Base-by-base conservation (phyloP, 768 basidiomycete species). In the Boletus patriciae region DNA sequence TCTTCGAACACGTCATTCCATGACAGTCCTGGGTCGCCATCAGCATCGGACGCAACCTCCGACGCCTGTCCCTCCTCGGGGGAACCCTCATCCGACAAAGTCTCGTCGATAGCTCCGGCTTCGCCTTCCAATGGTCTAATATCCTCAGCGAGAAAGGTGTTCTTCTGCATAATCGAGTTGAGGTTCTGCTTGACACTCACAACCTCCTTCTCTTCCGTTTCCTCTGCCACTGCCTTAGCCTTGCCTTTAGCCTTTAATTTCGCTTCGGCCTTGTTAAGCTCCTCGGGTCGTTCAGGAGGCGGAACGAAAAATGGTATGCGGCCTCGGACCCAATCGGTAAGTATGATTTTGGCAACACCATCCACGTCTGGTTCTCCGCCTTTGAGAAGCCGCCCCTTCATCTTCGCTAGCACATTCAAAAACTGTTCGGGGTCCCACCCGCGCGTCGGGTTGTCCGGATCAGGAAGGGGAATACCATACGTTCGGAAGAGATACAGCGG, bases 241-340 rank as follows among this genome's bases (percentile, higher is more conserved):
- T 89, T 90, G 11, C 80, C 81, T 67, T 84, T 83, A 19, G 58
- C 70, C 49, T 77, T 77, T n/a, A 53, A 66, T 44, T 70, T 76
- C 42, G 72, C 73, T 74, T 88, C 88, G 13, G 75, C 76, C 65
- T 76, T 77, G 66, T 90, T 89, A 55, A 88, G 74, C 62, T 84
- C 87, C 61, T 86, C 85, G 10, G 89, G 69, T 55, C 90, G 77
- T 70, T 92, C 93, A 53, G 96, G 96, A 15, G 97, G 97, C 13
- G 88, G 70, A 37, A 94, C 94, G 67, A 98, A 99, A 80, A 87
- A 99, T 19, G 97, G 97, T 67, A 99, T 96, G 64, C 93, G 88
- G 9, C 96, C 97, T 45, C 97, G 80, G 56, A 98, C 94, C 96
- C 96, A 98, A 71, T 98, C 97, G 70, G 87, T 92, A 66, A 99